Evolutionary conservation across 805 yeast species (phyloP), one percentile per base, ranked within the genome.

Genomic region (Candida sithepensis): DNA sequence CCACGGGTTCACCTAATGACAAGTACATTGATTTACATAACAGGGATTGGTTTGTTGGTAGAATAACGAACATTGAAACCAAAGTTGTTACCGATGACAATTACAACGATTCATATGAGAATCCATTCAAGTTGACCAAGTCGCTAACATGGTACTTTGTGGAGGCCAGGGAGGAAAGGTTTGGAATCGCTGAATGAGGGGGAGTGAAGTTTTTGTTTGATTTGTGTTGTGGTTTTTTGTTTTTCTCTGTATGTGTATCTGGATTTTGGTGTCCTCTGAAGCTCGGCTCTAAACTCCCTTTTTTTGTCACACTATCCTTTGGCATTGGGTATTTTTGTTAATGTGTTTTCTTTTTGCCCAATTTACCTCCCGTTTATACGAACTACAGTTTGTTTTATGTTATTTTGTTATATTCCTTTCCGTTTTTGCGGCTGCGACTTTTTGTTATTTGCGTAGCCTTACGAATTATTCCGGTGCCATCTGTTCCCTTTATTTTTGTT

Each of bases 21-120:
- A 49, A 47, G 9, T 52, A 53, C 39, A 55, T 56, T 12, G 59
- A 58, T 34, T 49, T 67, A 19, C 64, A 64, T 10, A 72, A 68
- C 28, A 78, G 84, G 45, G 97, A 91, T 54, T 92, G 96, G 92
- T 74, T 91, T 59, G 83, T 92, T 30, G 96, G 87, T 0, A 70
- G 85, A 44, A 81, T 91, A 14, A 57, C 70, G 9, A 66, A 64
- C n/a, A 76, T 91, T 41, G 81, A 79, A 48, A 78, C 78, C 54
- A 72, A 73, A 41, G 58, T 65, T 3, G 85, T 83, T 3, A 73
- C 74, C 0, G 74, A 70, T n/a, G 71, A 63, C 3, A 75, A 70
- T 43, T 67, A 57, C 14, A 57, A 59, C n/a, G 62, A 61, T 42
- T 54, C 61, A 19, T 49, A 45, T 4, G 70, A 69, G 21, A 88